Evolutionary conservation across 345 rosid genomes (phyloP).

Genomic region (Litchi chinensis): DNA sequence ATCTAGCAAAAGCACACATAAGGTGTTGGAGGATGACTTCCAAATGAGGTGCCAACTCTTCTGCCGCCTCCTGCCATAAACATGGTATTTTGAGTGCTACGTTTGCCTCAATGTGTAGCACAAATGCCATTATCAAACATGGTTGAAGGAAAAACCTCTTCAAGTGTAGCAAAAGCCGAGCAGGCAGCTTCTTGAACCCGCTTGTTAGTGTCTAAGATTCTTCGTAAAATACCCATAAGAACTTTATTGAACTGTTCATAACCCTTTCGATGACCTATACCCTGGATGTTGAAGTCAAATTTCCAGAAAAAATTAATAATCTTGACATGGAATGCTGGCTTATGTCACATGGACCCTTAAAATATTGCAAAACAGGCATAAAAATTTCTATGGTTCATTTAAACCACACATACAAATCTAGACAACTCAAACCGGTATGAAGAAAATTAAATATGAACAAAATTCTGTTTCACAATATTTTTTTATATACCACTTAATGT

Average conservation of each 20-base stretch:
- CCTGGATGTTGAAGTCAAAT: slow-evolving; percentile 9
- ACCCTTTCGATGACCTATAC: slow-evolving; percentile 57
- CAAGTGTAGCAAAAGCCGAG: slow-evolving; percentile 96
- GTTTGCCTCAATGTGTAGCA: background rate
- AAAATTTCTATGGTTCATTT: background rate
- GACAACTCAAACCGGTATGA: background rate
- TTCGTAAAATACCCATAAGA: slow-evolving; percentile 76
- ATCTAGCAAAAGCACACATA: slow-evolving; percentile 94
- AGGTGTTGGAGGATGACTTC: slow-evolving; percentile 90
- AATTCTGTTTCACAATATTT: background rate
- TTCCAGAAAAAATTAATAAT: background rate
- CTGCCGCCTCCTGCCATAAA: slow-evolving; percentile 74
- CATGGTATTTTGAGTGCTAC: background rate
- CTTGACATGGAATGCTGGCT: background rate
- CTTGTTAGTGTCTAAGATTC: slow-evolving; percentile 89
- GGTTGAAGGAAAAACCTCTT: slow-evolving; percentile 66
- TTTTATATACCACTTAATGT: background rate
- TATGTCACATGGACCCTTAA: background rate
- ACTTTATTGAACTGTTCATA: slow-evolving; percentile 77
- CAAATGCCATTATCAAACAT: slow-evolving; percentile 17
- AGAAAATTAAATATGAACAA: background rate
- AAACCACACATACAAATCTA: background rate
- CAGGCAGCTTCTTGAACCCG: slow-evolving; percentile 99
- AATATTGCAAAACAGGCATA: background rate
- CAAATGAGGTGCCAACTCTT: slow-evolving; percentile 76